These are phyloP conservation scores for Chytridium lagenaria DNA, from an alignment of 371 early-diverging fungal genomes.

Conservation along the genomic window DNA sequence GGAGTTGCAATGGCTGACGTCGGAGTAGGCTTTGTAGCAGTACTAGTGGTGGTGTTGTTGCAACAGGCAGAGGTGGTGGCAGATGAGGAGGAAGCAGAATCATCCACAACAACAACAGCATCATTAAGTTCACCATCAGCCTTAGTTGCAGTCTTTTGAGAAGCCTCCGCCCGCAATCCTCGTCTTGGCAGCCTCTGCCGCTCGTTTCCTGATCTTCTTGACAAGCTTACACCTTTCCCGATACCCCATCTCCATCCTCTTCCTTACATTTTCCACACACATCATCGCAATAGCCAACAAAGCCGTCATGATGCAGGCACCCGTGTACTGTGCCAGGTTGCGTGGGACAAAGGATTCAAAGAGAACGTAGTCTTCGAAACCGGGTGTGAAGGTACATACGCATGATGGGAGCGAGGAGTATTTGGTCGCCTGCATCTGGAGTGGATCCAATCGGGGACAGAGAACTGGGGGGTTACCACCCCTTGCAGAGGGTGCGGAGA, in stretches of 20 bases:
- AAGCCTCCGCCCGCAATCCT: neutral
- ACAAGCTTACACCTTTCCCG: neutral
- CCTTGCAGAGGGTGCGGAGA: neutral
- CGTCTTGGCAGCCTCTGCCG: neutral
- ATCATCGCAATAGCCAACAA: neutral
- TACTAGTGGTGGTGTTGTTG: no score
- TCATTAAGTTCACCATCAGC: no score
- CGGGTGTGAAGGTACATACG: constrained; percentile 49
- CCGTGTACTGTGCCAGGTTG: constrained; percentile 26
- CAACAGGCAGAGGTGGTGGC: no score
- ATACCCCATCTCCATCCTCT: neutral
- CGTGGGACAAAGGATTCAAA: constrained; percentile 42
- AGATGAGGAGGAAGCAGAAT: no score
- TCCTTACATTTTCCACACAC: neutral
- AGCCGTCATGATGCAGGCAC: constrained; percentile 10
- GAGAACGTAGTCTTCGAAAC: constrained; percentile 57
- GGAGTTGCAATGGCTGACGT: neutral
- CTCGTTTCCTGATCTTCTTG: neutral
- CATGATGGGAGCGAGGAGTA: constrained; percentile 4
- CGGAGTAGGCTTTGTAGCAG: no score
- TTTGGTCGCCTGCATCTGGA: neutral
- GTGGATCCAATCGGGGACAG: neutral
- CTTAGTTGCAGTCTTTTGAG: no score
- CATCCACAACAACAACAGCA: no score
- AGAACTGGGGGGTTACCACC: neutral